Evolutionary conservation across 352 stramenopile genomes (phyloP), one percentile per base, ranked within the genome.

Genomic region (Blastocystis sp.): DNA sequence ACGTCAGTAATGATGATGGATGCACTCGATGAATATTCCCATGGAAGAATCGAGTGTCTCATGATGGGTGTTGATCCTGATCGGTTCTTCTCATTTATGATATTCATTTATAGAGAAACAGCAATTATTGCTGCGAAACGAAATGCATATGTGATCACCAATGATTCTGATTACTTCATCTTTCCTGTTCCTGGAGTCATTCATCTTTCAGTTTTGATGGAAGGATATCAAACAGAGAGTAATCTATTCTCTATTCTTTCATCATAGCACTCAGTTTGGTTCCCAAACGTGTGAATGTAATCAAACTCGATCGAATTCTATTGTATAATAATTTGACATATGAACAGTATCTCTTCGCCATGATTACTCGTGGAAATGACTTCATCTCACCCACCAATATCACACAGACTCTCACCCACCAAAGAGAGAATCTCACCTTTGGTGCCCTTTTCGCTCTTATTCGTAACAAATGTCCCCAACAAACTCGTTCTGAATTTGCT

Each of bases 141-240:
- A 32, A 57, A 78, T 0, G 18, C 14, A 0, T 59, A 38, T 78
- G 67, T 59, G 1, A 21, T 78, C 24, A 59, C 67, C 8, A 78
- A 78, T 78, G 67, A 78, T 78, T 78, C 67, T 14, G 67, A 78
- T 46, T 78, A 57, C 44, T 78, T 59, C 38, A 24, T 78, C 14
- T 78, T 46, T 51, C 8, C 56, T 11, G 51, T 78, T 61, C 67
- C 67, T 36, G 67, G 67, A 40, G 67, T 78, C 7, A 61, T 78
- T 27, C 9, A 78, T 61, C 38, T 59, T n/a, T 4, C 14, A 29
- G 24, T 4, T 29, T 27, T 78, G 27, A 14, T 78, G 4, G 24
- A 32, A 9, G 42, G 36, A 14, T 78, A 42, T 38, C 48, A 61
- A 59, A 8, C 24, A n/a, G 38, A 59, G 27, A 56, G 24, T 59